A percentile compares a stretch with the other conserved stretches of the same genome.
phyloP scores from a whole-genome alignment of 345 rosid species.

The Corymbia maculata region DNA sequence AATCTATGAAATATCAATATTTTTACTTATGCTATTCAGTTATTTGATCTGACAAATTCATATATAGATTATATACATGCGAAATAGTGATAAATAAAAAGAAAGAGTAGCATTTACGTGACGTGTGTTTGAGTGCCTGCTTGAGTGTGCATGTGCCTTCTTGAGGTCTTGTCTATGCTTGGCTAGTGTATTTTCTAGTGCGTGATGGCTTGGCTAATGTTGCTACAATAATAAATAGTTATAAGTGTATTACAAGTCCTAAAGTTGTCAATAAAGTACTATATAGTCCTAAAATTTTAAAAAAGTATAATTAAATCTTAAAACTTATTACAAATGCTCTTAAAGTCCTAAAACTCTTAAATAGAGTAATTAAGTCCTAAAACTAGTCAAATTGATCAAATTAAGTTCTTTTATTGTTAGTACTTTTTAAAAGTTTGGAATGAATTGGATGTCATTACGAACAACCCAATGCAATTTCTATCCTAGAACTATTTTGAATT shows the following conservation, averaged over 20 bases:
- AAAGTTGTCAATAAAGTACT: too few species aligned
- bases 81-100: not conserved
- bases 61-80: not conserved
- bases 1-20: not conserved
- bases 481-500: not conserved
- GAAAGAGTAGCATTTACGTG: not conserved
- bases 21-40: not conserved
- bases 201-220: not conserved
- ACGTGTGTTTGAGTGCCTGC: not conserved
- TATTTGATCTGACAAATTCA: not conserved
- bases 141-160: not conserved
- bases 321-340: too few species aligned
- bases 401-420: not conserved
- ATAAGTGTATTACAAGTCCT: too few species aligned
- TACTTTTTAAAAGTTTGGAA: not conserved
- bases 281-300: not conserved
- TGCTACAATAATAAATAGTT: too few species aligned
- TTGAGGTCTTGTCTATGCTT: not conserved
- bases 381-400: not conserved
- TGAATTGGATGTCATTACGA: not conserved
- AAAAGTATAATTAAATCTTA: too few species aligned
- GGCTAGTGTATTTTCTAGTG: too few species aligned
- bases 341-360: too few species aligned
- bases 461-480: not conserved
- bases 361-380: not conserved